Conservation (phyloP, 2,329 filamentous ascomycete genomes). For the Monilinia vaccinii-corymbosi region DNA sequence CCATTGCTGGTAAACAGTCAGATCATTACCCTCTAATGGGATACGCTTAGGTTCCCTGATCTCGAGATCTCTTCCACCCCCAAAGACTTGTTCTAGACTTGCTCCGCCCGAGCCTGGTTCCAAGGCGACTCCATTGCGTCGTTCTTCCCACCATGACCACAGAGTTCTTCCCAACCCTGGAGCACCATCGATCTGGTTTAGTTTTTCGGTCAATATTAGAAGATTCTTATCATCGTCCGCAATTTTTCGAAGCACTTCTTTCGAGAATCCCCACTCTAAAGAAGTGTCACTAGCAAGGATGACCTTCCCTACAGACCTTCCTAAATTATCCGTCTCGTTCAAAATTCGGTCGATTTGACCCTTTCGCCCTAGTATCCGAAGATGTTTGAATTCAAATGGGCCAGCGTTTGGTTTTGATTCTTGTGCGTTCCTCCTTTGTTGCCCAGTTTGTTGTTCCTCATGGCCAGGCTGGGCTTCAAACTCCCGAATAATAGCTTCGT, state of each 20-base stretch:
- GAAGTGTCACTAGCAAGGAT: slow-evolving; percentile 87
- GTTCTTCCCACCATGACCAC: slow-evolving; percentile 71
- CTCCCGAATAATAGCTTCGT: slow-evolving; percentile 85
- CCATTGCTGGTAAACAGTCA: slow-evolving; percentile 82
- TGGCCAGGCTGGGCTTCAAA: slow-evolving; percentile 57
- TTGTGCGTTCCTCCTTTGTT: slow-evolving; percentile 35
- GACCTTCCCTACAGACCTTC: slow-evolving; percentile 49
- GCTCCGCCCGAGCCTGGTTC: slow-evolving; percentile 46
- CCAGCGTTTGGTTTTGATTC: slow-evolving; percentile 48
- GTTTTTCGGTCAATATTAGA: slow-evolving; percentile 75
- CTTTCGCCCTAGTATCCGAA: slow-evolving; percentile 74
- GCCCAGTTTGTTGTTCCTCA: slow-evolving; percentile 31
- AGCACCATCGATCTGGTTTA: slow-evolving; percentile 32
- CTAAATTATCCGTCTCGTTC: slow-evolving; percentile 36
- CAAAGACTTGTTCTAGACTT: slow-evolving; percentile 56
- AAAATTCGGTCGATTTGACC: slow-evolving; percentile 67
- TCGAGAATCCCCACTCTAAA: slow-evolving; percentile 91
- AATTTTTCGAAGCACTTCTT: slow-evolving; percentile 64
- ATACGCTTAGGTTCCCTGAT: slow-evolving; percentile 53
- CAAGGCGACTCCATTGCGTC: slow-evolving; percentile 51
- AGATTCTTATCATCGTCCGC: slow-evolving; percentile 73
- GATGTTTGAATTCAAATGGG: slow-evolving; percentile 82
- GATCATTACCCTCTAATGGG: slow-evolving; percentile 65
- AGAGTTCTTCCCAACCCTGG: slow-evolving; percentile 57
- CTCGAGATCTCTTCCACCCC: slow-evolving; percentile 52